Evolutionary conservation across 2,329 filamentous ascomycete genomes (phyloP).

Genomic region (Penicillium sclerotiorum): DNA sequence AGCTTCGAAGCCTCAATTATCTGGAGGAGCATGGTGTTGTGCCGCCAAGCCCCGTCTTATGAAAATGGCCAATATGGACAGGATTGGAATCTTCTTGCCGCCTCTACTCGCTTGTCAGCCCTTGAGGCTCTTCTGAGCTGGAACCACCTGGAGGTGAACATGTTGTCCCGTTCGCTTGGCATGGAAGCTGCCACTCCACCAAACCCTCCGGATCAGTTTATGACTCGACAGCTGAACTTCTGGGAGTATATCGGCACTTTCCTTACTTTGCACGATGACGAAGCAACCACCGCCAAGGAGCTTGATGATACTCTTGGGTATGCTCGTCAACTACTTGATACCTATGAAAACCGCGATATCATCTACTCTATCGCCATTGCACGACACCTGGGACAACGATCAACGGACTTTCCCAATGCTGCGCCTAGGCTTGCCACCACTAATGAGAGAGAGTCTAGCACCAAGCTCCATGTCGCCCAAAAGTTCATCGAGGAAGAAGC

Average conservation of each 20-base stretch:
- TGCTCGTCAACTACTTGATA: slow-evolving; percentile 72
- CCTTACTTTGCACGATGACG: slow-evolving; percentile 65
- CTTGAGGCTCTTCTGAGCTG: slow-evolving; percentile 78
- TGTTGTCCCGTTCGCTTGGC: slow-evolving; percentile 48
- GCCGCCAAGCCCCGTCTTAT: slow-evolving; percentile 45
- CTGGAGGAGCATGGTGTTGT: slow-evolving; percentile 61
- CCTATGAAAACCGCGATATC: slow-evolving; percentile 84
- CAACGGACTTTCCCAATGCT: slow-evolving; percentile 61
- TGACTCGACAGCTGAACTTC: slow-evolving; percentile 71
- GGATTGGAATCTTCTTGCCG: slow-evolving; percentile 64
- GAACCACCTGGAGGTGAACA: slow-evolving; percentile 60
- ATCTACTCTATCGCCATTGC: slow-evolving; percentile 86
- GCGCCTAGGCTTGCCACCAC: slow-evolving; percentile 59
- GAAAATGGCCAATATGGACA: slow-evolving; percentile 40
- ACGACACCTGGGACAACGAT: slow-evolving; percentile 70
- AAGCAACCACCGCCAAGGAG: slow-evolving; percentile 54
- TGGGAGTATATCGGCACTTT: slow-evolving; percentile 80
- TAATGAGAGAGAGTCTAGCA: slow-evolving; percentile 68
- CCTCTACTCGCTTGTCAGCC: slow-evolving; percentile 70
- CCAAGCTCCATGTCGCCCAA: slow-evolving; percentile 68
- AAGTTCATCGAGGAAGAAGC: slow-evolving; percentile 70
- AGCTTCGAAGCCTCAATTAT: slow-evolving; percentile 63
- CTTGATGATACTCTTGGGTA: slow-evolving; percentile 67
- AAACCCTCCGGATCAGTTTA: slow-evolving; percentile 53
- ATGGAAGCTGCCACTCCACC: slow-evolving; percentile 40